A percentile compares a stretch with the other conserved stretches of the same genome.
Evolutionary conservation across 176 grass and related monocot species (phyloP).

Genomic region (Poa pratensis): DNA sequence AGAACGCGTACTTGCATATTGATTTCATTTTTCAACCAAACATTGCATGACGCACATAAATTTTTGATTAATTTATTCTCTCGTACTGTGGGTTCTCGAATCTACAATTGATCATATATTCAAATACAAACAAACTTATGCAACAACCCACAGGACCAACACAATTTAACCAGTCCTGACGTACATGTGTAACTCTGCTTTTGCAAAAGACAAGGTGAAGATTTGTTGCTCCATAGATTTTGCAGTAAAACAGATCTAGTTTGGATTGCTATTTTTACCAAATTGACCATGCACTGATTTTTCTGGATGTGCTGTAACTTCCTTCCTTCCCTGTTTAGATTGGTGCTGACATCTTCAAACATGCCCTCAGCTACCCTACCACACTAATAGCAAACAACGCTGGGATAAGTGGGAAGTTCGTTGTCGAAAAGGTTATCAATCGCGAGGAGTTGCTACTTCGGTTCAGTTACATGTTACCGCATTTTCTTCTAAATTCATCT

Average conservation of each 20-base stretch:
- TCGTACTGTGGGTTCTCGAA: too few relatives aligned
- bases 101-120: neutral
- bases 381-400: conserved; percentile 86
- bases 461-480: neutral
- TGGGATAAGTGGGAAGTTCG: conserved; percentile 73
- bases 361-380: conserved; percentile 80
- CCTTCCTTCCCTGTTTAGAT: conserved; percentile 59
- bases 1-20: neutral
- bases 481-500: neutral
- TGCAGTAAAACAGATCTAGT: neutral
- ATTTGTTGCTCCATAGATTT: neutral
- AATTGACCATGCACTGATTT: conserved; percentile 24
- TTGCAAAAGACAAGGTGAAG: neutral
- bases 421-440: conserved; percentile 64
- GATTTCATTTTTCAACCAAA: conserved; percentile 4
- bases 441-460: neutral
- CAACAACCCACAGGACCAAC: neutral
- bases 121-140: neutral
- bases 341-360: conserved; percentile 97
- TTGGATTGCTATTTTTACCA: neutral
- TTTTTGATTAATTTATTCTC: too few relatives aligned
- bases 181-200: conserved; percentile 4
- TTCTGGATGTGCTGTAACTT: conserved; percentile 13
- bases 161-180: neutral
- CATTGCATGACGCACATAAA: too few relatives aligned